These are phyloP conservation scores for Candolleomyces aberdarensis DNA, from an alignment of 768 basidiomycete species.

Conservation along the genomic window DNA sequence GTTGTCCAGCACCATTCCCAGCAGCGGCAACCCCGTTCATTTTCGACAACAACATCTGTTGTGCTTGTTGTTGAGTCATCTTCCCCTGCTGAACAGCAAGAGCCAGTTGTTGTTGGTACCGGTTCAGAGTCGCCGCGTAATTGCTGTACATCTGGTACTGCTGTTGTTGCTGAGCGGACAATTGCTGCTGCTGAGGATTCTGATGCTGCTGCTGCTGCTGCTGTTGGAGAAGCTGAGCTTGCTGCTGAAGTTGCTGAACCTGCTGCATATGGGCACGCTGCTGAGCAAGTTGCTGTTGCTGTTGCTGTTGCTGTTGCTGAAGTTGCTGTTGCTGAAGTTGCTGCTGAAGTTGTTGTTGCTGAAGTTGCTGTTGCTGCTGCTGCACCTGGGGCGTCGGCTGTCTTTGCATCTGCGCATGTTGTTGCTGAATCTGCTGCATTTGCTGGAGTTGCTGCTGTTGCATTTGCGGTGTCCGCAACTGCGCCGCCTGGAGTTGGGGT, in stretches of 20 bases:
- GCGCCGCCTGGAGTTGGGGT: conserved; percentile 12
- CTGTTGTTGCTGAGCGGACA: conserved; percentile 9
- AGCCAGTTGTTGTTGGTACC: too few species aligned
- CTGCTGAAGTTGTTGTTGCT: conserved; percentile 10
- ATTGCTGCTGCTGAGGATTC: conserved; percentile 8
- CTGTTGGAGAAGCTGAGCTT: background rate
- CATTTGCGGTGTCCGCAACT: conserved; percentile 20
- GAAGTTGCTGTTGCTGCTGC: conserved; percentile 11
- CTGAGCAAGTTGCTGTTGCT: conserved; percentile 12
- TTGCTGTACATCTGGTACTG: conserved; percentile 1
- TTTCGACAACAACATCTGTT: background rate
- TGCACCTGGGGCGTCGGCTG: conserved; percentile 12
- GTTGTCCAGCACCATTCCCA: background rate
- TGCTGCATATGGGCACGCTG: conserved; percentile 10
- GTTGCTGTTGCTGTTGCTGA: conserved; percentile 8
- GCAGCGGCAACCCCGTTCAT: background rate
- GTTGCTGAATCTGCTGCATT: conserved; percentile 14
- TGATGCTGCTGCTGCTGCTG: conserved; percentile 10
- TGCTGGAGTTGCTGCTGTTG: conserved; percentile 25
- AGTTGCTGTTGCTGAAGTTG: conserved; percentile 9
- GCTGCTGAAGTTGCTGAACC: background rate
- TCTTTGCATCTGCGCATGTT: conserved; percentile 9
- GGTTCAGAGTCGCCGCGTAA: too few species aligned
- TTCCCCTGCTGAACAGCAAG: background rate
- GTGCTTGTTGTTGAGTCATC: background rate